Base-by-base conservation (phyloP, 495 filamentous ascomycete genomes). In the Penicilliopsis zonata region DNA sequence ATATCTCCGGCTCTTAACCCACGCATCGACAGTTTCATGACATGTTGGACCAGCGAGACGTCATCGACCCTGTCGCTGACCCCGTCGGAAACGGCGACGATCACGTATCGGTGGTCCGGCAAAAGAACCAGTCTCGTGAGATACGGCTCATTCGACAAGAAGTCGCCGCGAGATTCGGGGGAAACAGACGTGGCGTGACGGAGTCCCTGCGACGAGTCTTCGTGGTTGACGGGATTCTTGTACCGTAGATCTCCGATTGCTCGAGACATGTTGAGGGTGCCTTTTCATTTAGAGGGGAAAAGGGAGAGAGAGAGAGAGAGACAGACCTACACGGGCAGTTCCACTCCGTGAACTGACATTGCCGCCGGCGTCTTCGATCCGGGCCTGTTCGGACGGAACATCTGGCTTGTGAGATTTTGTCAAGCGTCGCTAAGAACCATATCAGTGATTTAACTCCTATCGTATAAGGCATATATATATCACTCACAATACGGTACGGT, bases 221-320 rank as follows among this genome's bases (percentile, higher is more conserved):
- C 32, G 4, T 35, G 47, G 23, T 57, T 59, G 17, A 63, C 43
- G 21, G 57, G 59, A 18, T 52, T 54, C 34, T 63, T 63, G 45
- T 61, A 61, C 39, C 56, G 53, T 19, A 63, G 40, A 35, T 63
- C 59, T 2, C 59, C 59, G n/a, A 61, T 15, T 5, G 57, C 57
- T n/a, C 59, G 57, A 9, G 59, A 59, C 53, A 63, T 61, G 29
- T 63, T 61, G 14, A 63, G 34, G 18, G 46, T 41, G 18, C 56
- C 59, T 60, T 13, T 36, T 1, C 10, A 2, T 8, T 3, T n/a
- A n/a, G n/a, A n/a, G n/a, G n/a, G n/a, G n/a, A 9, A 4, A 21
- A n/a, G 16, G 14, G 10, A 9, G 24, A 23, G 10, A 31, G 31
- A 31, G 24, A 25, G 10, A 30, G 26, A 27, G 13, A 33, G 23